Evolutionary conservation across 1,284 basidiomycete genomes (phyloP).

Genomic region (Pulveroboletus sp.): DNA sequence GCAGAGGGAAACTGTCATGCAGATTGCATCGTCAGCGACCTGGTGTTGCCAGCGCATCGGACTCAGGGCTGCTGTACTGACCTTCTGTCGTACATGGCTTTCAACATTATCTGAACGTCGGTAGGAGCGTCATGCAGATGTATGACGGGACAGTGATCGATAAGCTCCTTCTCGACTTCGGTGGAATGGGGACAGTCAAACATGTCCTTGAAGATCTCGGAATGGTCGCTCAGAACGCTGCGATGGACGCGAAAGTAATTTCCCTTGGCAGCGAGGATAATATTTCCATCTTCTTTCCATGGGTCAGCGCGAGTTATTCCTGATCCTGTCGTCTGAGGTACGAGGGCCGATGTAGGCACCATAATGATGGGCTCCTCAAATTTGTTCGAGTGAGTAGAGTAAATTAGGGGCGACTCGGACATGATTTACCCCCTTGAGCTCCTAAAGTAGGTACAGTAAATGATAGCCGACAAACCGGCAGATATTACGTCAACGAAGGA

Average conservation of each 20-base stretch:
- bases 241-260: constrained; percentile 15
- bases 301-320: neutral
- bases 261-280: neutral
- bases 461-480: too few species aligned
- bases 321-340: neutral
- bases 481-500: neutral
- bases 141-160: constrained; percentile 14
- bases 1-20: constrained; percentile 1
- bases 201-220: constrained; percentile 11
- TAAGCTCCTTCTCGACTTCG: neutral
- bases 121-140: constrained; percentile 7
- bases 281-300: constrained; percentile 13
- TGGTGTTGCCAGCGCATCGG: neutral
- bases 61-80: neutral
- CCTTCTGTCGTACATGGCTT: constrained; percentile 19
- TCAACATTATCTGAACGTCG: constrained; percentile 15
- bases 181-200: neutral
- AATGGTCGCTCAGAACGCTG: constrained; percentile 5
- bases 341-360: neutral
- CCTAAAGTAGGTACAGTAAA: too few species aligned
- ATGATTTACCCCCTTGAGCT: too few species aligned
- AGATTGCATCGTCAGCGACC: neutral
- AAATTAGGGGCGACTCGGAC: too few species aligned
- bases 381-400: too few species aligned
- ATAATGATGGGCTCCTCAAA: too few species aligned